Base-by-base conservation (phyloP, 2,329 filamentous ascomycete genomes). In the Phialemoniopsis sp. region DNA sequence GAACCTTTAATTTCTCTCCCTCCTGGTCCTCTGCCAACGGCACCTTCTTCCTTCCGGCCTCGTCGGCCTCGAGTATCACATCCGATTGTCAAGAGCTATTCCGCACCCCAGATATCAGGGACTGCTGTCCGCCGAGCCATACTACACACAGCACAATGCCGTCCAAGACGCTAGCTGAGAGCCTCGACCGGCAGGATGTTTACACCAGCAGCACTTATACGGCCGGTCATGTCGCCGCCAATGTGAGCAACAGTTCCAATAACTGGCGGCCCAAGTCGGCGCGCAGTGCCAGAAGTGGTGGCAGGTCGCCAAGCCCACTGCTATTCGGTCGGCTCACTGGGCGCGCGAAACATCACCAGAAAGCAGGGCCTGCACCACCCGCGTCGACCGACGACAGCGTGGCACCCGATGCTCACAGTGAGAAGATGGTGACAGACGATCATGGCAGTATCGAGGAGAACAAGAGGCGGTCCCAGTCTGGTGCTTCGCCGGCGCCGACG, bases 391-490 rank as follows among this genome's bases (percentile, higher is more conserved):
- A 26, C 6, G 10, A 10, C 21, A 6, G 21, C 21, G 21, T 10
- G 6, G 6, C 21, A 6, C 6, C 21, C 21, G 21, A 26, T 10
- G 21, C 21, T 10, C 6, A 26, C 21, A 26, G 6, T 26, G 21
- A 26, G 6, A 26, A 10, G 6, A 26, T 26, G 21, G 21, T 26
- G 21, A 26, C 21, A 10, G 21, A 26, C 21, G 21, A 26, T 10
- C 21, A 26, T 6, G 10, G 21, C 38, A 51, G 45, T 42, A 41
- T 43, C 17, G 21, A 26, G 21, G 10, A 26, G 6, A 45, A 50
- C 37, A 50, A 46, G 40, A 40, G 47, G 36, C 46, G 47, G n/a
- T 46, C 49, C 14, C 41, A 51, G 37, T 43, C 49, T 3, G 50
- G 46, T 44, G 12, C 47, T 55, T 16, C 53, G 10, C 21, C 21